Evolutionary conservation across 208 protist species (phyloP), one percentile per base, ranked within the genome.

Genomic region (Leishmania gerbilli): DNA sequence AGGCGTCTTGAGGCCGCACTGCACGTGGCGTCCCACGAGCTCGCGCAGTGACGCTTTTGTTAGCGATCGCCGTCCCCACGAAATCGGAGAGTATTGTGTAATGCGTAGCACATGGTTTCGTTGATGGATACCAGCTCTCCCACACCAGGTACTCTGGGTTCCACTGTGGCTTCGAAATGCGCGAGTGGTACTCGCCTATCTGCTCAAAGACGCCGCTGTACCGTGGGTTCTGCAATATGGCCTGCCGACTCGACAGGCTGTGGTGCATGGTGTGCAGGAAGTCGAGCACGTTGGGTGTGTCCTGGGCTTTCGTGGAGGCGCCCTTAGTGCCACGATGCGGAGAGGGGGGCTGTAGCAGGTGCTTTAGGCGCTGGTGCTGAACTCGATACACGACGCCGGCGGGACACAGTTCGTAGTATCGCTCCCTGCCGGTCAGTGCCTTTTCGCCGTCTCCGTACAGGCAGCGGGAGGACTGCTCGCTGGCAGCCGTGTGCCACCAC

Each of bases 401-500:
- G 1, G 91, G 89, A 75, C 92, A 96, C 62, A 97, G 71, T 53
- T 88, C 76, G 78, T 95, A 96, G 81, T 89, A 97, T 21, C 89
- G 87, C 27, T 82, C 68, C n/a, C 80, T 87, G 3, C 87, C 87
- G 0, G 90, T 96, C 27, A 92, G 67, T 9, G 76, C 37, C n/a
- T 81, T 79, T 62, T 95, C 94, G 47, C 87, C 92, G 74, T 95
- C 90, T 31, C 92, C 94, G 79, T 90, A 97, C 24, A 97, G 77
- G 74, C 94, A 96, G 17, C 84, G 84, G 13, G 85, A 83, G 1
- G 51, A 7, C 2, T 78, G 49, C 49, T 77, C 71, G 19, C 51
- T 34, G 42, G 79, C 77, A 19, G 69, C 42, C 19, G 77, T 42
- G 65, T 79, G 80, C 83, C 87, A 92, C 89, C 89, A 95, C 27